A percentile compares a stretch with the other conserved stretches of the same genome.
These are phyloP conservation scores for Coemansia sp. DNA, from an alignment of 192 early-diverging fungal species.

Conservation along the genomic window DNA sequence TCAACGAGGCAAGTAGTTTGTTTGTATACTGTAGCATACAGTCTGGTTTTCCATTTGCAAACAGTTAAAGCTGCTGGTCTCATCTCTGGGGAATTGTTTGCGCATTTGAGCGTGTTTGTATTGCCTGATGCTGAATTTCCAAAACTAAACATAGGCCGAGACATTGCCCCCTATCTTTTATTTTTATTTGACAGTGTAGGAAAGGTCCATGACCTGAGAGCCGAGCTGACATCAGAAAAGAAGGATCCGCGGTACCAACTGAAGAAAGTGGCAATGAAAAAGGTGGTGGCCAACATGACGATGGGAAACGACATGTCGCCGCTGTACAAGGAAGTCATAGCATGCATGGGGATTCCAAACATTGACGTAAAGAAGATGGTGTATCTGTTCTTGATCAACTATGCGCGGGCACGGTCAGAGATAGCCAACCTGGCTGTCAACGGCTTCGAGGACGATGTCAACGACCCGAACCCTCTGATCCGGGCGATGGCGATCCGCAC, in stretches of 20 bases:
- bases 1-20: constrained; percentile 63
- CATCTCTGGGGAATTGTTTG: too few relatives aligned
- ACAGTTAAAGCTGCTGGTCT: not conserved
- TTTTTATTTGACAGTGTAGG: constrained; percentile 53
- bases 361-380: constrained; percentile 97
- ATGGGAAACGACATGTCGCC: constrained; percentile 99
- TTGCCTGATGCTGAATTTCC: not conserved
- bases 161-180: too few relatives aligned
- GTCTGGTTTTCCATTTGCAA: not conserved
- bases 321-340: constrained; percentile 89
- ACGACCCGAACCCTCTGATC: constrained; percentile 93
- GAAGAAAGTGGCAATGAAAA: constrained; percentile 85
- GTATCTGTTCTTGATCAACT: constrained; percentile 98
- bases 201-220: constrained; percentile 86
- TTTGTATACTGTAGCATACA: not conserved
- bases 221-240: constrained; percentile 84
- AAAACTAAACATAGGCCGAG: not conserved
- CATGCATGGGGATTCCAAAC: constrained; percentile 90
- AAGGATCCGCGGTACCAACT: constrained; percentile 76
- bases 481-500: constrained; percentile 95
- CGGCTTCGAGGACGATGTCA: constrained; percentile 97
- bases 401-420: constrained; percentile 94
- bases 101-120: too few relatives aligned
- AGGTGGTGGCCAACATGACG: constrained; percentile 99
- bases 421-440: constrained; percentile 96